phyloP scores from a whole-genome alignment of 1,139 yeast genomes.

The Candida sp. region DNA sequence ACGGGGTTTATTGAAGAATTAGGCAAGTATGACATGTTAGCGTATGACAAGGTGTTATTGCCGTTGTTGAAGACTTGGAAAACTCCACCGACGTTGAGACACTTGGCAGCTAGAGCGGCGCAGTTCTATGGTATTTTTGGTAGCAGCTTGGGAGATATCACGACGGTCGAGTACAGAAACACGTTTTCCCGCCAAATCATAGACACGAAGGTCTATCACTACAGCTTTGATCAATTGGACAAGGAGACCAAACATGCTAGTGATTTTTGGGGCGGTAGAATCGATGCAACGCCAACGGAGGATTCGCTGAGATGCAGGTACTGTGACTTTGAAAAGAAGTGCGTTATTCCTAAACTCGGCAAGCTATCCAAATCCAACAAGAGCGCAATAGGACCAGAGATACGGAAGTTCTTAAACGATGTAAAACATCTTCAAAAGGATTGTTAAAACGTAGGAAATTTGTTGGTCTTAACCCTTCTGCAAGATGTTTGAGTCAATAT shows the following conservation, averaged over 20 bases:
- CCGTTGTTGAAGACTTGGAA: constrained; percentile 46
- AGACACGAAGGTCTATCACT: constrained; percentile 38
- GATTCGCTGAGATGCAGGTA: constrained; percentile 48
- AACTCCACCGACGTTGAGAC: constrained; percentile 57
- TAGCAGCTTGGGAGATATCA: constrained; percentile 33
- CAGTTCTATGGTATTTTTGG: constrained; percentile 47
- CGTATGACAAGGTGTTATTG: constrained; percentile 14
- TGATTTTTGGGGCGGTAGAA: constrained; percentile 58
- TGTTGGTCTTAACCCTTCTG: constrained; percentile 43
- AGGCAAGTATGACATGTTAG: constrained; percentile 17
- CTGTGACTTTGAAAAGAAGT: constrained; percentile 52
- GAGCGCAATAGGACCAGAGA: constrained; percentile 17
- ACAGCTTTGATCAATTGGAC: constrained; percentile 28
- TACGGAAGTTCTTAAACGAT: constrained; percentile 21
- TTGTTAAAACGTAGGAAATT: constrained; percentile 22
- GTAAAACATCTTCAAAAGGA: constrained; percentile 49
- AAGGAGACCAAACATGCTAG: constrained; percentile 35
- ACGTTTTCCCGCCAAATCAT: constrained; percentile 36
- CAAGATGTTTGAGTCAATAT: constrained; percentile 35
- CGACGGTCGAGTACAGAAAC: constrained; percentile 59
- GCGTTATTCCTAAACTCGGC: constrained; percentile 33
- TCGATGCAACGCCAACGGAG: constrained; percentile 44
- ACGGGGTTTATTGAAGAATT: constrained; percentile 11
- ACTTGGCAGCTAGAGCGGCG: constrained; percentile 57
- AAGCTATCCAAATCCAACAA: background rate